phyloP scores from a whole-genome alignment of 139 green algal genomes.

The Chlamydomonas asymmetrica region DNA sequence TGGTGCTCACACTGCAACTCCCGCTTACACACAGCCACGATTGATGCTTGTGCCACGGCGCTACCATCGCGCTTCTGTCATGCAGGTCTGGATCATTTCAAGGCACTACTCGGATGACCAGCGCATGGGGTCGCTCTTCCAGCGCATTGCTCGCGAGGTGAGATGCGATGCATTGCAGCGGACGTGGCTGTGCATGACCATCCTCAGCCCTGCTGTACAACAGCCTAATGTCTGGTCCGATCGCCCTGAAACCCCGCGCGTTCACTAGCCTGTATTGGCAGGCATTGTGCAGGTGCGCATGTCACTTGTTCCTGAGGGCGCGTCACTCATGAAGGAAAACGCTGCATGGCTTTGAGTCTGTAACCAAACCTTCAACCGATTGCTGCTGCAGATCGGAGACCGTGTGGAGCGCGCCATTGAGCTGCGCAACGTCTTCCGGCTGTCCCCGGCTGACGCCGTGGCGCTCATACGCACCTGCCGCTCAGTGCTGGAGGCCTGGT shows the following conservation, averaged over 20 bases:
- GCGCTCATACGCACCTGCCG: conserved; percentile 55
- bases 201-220: no score
- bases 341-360: no score
- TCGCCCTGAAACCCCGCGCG: no score
- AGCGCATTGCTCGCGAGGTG: conserved; percentile 74
- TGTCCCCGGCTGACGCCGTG: conserved; percentile 53
- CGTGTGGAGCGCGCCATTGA: conserved; percentile 69
- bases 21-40: neutral
- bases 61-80: neutral
- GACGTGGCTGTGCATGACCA: no score
- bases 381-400: conserved; percentile 60
- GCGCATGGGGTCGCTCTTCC: conserved; percentile 87
- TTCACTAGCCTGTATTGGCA: no score
- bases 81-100: conserved; percentile 86
- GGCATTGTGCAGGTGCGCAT: no score
- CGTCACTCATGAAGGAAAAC: no score
- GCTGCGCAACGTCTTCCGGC: conserved; percentile 69
- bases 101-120: conserved; percentile 84
- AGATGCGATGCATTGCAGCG: no score
- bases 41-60: neutral
- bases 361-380: neutral
- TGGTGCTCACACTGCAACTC: no score
- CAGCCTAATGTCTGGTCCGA: no score
- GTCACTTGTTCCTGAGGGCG: no score
- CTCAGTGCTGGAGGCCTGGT: conserved; percentile 76